Base-by-base conservation (phyloP, 2,329 filamentous ascomycete genomes). In the Thielaviopsis populi region DNA sequence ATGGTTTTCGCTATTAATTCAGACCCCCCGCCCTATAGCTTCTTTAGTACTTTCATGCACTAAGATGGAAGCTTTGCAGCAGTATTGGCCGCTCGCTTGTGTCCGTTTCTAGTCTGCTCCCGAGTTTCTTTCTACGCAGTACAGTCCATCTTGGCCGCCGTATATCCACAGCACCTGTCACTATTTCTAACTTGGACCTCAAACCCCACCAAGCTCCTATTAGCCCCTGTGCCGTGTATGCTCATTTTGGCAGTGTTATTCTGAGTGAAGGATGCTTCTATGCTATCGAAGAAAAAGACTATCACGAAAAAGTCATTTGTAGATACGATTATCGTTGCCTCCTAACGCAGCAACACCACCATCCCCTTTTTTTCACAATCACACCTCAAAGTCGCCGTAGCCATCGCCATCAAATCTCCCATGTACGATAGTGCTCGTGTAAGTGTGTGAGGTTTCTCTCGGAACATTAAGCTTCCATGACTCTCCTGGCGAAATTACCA, bases 401-500 rank as follows among this genome's bases (percentile, higher is more conserved):
- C 7, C 7, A 33, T 7, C 3, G 30, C 3, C 30, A 33, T 50
- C 46, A 50, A 50, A 50, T 50, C 15, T 50, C 46, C 46, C 22
- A 24, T 13, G 46, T 37, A 37, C n/a, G 10, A 50, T 27, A 22
- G 15, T 19, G 46, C 7, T 46, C 17, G 6, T 19, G 42, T 46
- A 46, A 46, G 42, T 22, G 46, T 50, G 46, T 24, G 19, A 50
- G 15, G 8, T 30, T 33, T 53, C 10, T 27, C 24, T 56, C 50
- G 27, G 50, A 37, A 33, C 11, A 33, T 56, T n/a, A 56, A 56
- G 22, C 27, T 50, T 50, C 19, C 13, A 33, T 37, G 50, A 15
- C 50, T 56, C 50, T 56, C 50, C 50, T 56, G 50, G 27, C 24
- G 50, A 56, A n/a, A 56, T 56, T 56, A 33, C 50, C n/a, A 56